Evolutionary conservation across 2,329 filamentous ascomycete genomes (phyloP).

Genomic region (Hypoxylon sp.): DNA sequence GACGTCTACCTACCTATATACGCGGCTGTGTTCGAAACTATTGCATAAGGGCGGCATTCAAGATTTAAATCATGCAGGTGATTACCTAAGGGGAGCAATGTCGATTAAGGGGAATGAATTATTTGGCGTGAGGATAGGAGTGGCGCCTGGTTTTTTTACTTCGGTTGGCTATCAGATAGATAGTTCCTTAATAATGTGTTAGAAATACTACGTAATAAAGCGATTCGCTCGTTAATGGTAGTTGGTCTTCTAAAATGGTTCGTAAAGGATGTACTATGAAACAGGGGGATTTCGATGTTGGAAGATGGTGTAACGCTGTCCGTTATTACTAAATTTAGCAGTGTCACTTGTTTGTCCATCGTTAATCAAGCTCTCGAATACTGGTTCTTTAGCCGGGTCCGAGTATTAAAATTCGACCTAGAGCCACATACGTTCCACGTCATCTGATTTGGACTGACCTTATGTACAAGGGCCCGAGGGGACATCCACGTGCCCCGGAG

Average conservation of each 20-base stretch:
- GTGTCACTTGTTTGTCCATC: too few relatives aligned
- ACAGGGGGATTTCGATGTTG: neutral
- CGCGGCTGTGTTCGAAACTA: neutral
- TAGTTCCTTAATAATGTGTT: slow-evolving; percentile 1
- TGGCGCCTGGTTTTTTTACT: slow-evolving; percentile 21
- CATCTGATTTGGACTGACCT: too few relatives aligned
- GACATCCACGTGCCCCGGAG: too few relatives aligned
- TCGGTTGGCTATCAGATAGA: slow-evolving; percentile 16
- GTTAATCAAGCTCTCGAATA: too few relatives aligned
- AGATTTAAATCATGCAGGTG: slow-evolving; percentile 15
- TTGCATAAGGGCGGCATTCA: slow-evolving; percentile 18
- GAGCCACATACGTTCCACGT: too few relatives aligned
- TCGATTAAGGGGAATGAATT: neutral
- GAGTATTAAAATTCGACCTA: too few relatives aligned
- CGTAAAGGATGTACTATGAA: neutral
- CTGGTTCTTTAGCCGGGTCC: too few relatives aligned
- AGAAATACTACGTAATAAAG: slow-evolving; percentile 24
- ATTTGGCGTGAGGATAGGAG: slow-evolving; percentile 7
- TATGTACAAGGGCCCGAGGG: too few relatives aligned
- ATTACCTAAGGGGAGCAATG: slow-evolving; percentile 10
- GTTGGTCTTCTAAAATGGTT: neutral
- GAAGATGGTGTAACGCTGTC: too few relatives aligned
- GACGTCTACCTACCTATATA: neutral
- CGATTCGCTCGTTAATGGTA: slow-evolving; percentile 19
- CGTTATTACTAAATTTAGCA: too few relatives aligned